Conservation (phyloP, 2,329 filamentous ascomycete species). For the Trematosphaeria pertusa region DNA sequence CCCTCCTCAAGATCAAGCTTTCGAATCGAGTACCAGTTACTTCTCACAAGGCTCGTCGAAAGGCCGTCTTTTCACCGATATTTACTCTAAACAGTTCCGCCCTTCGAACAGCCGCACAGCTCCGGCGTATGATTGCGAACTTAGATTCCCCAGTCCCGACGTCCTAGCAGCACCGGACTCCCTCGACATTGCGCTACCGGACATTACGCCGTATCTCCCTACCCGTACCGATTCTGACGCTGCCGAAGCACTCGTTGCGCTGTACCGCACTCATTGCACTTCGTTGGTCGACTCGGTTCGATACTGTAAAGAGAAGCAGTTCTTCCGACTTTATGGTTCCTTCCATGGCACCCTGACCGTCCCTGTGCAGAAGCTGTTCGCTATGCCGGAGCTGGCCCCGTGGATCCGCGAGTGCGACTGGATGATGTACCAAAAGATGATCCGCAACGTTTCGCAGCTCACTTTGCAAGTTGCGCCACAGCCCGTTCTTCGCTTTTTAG, state of each 20-base stretch:
- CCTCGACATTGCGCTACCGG: conserved; percentile 80
- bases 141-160: conserved; percentile 67
- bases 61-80: conserved; percentile 55
- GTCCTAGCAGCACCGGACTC: conserved; percentile 67
- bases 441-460: conserved; percentile 86
- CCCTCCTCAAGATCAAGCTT: conserved; percentile 41
- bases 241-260: conserved; percentile 81
- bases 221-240: conserved; percentile 83
- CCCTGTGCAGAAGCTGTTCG: conserved; percentile 91
- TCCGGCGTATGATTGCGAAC: conserved; percentile 65
- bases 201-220: conserved; percentile 82
- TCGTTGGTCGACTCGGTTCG: conserved; percentile 94
- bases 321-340: conserved; percentile 92
- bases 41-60: conserved; percentile 50
- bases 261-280: conserved; percentile 94
- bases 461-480: conserved; percentile 92
- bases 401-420: conserved; percentile 98
- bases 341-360: conserved; percentile 97
- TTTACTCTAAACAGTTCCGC: conserved; percentile 52
- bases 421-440: conserved; percentile 95
- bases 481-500: conserved; percentile 82
- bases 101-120: conserved; percentile 46
- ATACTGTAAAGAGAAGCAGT: conserved; percentile 95
- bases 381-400: conserved; percentile 77
- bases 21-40: conserved; percentile 36